phyloP scores from a whole-genome alignment of 805 yeast species.

The Wickerhamiella vanderwaltii region DNA sequence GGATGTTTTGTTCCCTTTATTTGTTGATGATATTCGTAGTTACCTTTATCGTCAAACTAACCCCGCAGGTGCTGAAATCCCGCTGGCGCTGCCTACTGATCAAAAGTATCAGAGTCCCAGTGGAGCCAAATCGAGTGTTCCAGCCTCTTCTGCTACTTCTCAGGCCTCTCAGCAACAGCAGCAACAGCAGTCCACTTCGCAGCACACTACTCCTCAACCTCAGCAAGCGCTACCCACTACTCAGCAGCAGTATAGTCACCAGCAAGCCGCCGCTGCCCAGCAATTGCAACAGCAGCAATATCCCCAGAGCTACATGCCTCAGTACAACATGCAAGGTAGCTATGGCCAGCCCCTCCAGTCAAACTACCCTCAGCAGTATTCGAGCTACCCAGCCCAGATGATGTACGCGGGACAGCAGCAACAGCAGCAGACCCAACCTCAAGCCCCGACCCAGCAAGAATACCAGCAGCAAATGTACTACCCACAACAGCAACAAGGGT shows the following conservation, averaged over 20 bases:
- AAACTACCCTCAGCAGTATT: slow-evolving; percentile 6
- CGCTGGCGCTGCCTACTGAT: slow-evolving; percentile 7
- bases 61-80: slow-evolving; percentile 10
- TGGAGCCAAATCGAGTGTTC: slow-evolving; percentile 3
- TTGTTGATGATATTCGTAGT: slow-evolving; percentile 53
- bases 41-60: slow-evolving; percentile 15
- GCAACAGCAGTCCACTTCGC: slow-evolving; percentile 4
- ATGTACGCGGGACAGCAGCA: slow-evolving; percentile 14
- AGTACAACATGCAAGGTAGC: slow-evolving; percentile 12
- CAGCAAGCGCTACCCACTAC: slow-evolving; percentile 10
- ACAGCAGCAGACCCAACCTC: neutral
- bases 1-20: slow-evolving; percentile 55
- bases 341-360: slow-evolving; percentile 11
- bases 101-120: slow-evolving; percentile 11
- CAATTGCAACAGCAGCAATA: neutral
- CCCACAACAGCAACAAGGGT: slow-evolving; percentile 6
- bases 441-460: slow-evolving; percentile 10
- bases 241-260: slow-evolving; percentile 4
- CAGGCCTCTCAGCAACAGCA: neutral
- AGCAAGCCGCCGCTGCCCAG: slow-evolving; percentile 5
- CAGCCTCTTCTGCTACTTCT: neutral
- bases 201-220: slow-evolving; percentile 7
- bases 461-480: slow-evolving; percentile 4
- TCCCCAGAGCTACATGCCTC: slow-evolving; percentile 8
- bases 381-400: slow-evolving; percentile 12